phyloP scores from a whole-genome alignment of 83 land plant species.

The Thuja plicata region DNA sequence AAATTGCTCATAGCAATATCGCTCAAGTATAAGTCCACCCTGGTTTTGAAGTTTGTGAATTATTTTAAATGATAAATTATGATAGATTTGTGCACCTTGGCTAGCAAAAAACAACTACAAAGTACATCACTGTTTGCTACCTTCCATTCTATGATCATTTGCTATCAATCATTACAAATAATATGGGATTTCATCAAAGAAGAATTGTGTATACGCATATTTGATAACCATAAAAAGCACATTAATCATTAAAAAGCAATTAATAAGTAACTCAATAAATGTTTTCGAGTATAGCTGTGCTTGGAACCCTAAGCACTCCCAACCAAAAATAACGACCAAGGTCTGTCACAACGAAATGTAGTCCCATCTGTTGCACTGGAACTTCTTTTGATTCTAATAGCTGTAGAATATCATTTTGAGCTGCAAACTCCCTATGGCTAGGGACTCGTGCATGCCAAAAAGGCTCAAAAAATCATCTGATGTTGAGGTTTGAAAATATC shows the following conservation, averaged over 20 bases:
- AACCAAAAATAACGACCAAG: background rate
- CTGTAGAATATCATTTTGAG: background rate
- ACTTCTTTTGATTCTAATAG: background rate
- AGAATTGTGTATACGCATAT: background rate
- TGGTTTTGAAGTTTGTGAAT: background rate
- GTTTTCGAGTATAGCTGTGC: no score
- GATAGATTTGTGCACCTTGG: background rate
- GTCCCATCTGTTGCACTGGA: background rate
- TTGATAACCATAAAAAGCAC: background rate
- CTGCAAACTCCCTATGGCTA: background rate
- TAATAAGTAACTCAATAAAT: background rate
- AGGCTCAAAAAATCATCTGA: background rate
- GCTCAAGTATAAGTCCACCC: background rate
- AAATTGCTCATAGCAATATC: background rate
- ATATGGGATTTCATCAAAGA: background rate
- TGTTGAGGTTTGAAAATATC: constrained; percentile 36
- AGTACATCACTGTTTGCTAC: background rate
- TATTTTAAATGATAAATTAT: background rate
- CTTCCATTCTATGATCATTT: background rate
- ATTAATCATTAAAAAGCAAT: background rate
- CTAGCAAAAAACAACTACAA: background rate
- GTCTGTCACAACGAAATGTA: background rate
- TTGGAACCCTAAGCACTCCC: background rate
- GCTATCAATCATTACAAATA: background rate
- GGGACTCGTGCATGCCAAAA: background rate